Percentiles rank a stretch among this genome's conserved stretches.
phyloP scores from a whole-genome alignment of 2,329 filamentous ascomycete species.

The Orbilia javanica region DNA sequence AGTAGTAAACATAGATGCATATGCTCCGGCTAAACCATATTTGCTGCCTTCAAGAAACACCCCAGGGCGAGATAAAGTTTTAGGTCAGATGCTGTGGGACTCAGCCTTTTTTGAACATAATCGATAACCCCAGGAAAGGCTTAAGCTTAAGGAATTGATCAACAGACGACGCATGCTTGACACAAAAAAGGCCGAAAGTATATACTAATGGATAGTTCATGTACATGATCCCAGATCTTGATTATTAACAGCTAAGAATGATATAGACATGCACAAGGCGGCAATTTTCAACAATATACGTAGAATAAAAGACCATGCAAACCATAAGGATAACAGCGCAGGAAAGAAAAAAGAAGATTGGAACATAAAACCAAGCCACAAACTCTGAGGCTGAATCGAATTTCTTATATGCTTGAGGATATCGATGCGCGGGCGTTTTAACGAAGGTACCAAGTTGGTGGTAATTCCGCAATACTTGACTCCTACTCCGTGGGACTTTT shows the following conservation, averaged over 20 bases:
- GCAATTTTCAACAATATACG: slow-evolving; percentile 25
- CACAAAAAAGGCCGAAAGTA: slow-evolving; percentile 12
- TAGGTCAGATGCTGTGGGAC: background rate
- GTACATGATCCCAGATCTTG: slow-evolving; percentile 53
- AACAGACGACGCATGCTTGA: background rate
- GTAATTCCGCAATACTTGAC: slow-evolving; percentile 24
- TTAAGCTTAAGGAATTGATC: background rate
- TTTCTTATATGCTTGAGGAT: slow-evolving; percentile 8
- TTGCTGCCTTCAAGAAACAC: background rate
- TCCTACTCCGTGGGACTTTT: slow-evolving; percentile 30
- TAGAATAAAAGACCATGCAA: slow-evolving; percentile 2
- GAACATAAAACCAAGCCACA: slow-evolving; percentile 16
- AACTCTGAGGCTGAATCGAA: slow-evolving; percentile 4
- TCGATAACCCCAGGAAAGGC: background rate
- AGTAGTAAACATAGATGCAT: background rate
- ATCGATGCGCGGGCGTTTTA: background rate
- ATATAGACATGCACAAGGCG: slow-evolving; percentile 28
- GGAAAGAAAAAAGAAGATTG: background rate
- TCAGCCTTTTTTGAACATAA: slow-evolving; percentile 3
- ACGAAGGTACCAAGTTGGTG: background rate
- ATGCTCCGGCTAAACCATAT: background rate
- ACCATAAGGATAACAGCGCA: slow-evolving; percentile 1
- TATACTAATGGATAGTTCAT: slow-evolving; percentile 35
- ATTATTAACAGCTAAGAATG: slow-evolving; percentile 29
- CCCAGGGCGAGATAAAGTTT: background rate